Evolutionary conservation across 306 rosid species (phyloP), one percentile per base, ranked within the genome.

Genomic region (Cucurbita argyrosperma): DNA sequence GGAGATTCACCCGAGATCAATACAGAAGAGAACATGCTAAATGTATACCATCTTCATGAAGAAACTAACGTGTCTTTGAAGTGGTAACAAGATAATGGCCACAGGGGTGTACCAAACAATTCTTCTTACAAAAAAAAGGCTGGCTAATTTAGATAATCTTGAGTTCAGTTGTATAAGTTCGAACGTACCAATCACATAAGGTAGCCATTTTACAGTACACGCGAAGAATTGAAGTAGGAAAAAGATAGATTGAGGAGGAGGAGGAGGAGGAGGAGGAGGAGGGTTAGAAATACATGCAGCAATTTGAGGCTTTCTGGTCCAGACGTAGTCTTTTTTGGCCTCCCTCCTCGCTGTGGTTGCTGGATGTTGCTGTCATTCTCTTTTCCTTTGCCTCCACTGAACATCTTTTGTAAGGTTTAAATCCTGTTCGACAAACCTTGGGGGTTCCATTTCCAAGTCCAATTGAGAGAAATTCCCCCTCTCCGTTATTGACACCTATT

Each of bases 331-430:
- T 89, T 82, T 94, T 91, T 30, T 86, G 82, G 65, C 83, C 77
- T 35, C 78, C 86, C 85, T 91, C 97, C 76, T 94, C 96, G n/a
- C 85, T 83, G 68, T 84, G 94, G 78, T 82, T 83, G 81, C 79
- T 61, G 51, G 77, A 45, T 30, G 74, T 77, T 80, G 83, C 35
- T 30, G 4, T 87, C 64, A 80, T 73, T 74, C 75, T 78, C 78
- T 76, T 88, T 76, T 91, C 99, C 65, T 80, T 89, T 38, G 86
- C 89, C 82, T 90, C 98, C 70, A 81, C 76, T 6, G 94, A 85
- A 84, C 99, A 91, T 83, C 97, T 89, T 80, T 91, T 91, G 84
- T 94, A 94, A 75, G 96, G 97, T 81, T 88, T 94, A 79, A 94
- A 94, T 76, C 99, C 99, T 14, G 96, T 94, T 71, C 86, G 90